These are phyloP conservation scores for Stentor coeruleus DNA, from an alignment of 73 alveolate species.

Conservation along the genomic window DNA sequence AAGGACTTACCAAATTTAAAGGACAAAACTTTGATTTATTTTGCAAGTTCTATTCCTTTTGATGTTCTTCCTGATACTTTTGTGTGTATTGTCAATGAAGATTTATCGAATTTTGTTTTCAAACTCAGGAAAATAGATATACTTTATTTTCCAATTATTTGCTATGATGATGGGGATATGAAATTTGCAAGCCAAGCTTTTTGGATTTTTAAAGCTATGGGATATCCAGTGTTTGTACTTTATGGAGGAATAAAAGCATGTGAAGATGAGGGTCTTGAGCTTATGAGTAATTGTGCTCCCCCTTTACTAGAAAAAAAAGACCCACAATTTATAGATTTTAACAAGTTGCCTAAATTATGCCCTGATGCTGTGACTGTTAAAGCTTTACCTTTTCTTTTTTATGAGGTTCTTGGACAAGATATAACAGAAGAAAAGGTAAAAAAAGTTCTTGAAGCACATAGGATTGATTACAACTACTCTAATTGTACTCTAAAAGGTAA, in stretches of 20 bases:
- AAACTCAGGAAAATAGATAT: neutral
- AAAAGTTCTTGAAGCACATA: neutral
- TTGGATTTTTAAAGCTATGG: neutral
- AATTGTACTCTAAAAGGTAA: neutral
- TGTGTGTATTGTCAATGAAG: no score
- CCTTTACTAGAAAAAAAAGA: neutral
- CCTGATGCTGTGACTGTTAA: neutral
- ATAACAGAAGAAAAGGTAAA: neutral
- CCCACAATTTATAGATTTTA: neutral
- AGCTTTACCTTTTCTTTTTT: neutral
- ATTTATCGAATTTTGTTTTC: neutral
- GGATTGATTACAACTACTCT: neutral
- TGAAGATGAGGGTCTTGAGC: neutral
- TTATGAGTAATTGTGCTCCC: neutral
- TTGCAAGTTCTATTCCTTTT: neutral
- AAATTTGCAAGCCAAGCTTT: neutral
- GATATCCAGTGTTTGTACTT: neutral
- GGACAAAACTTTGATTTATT: neutral
- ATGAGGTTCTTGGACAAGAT: neutral
- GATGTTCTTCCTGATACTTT: neutral
- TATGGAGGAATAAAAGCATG: neutral
- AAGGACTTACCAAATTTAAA: neutral
- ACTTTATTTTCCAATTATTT: neutral
- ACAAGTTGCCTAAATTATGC: neutral
- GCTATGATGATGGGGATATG: slow-evolving; percentile 4